Base-by-base conservation (phyloP, 192 early-diverging fungal genomes). In the Chytriomyces sp. region DNA sequence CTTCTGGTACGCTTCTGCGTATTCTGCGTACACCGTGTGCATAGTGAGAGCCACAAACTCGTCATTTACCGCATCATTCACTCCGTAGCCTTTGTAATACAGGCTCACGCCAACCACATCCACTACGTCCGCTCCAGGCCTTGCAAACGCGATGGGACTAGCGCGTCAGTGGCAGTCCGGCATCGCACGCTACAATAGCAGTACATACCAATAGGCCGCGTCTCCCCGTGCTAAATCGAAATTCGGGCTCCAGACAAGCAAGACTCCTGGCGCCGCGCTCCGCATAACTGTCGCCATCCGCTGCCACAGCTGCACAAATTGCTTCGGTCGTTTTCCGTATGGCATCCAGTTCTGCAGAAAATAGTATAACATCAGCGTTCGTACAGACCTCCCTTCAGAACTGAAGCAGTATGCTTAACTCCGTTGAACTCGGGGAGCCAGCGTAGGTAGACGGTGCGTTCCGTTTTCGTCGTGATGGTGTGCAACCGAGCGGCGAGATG, bases 271-370 rank as follows among this genome's bases (percentile, higher is more conserved):
- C 2, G 44, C 44, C 14, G 22, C 44, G 1, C 17, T 22, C 22
- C 44, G 14, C 44, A 49, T 49, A 22, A 49, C 22, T 49, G 17
- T 14, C 14, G 22, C 14, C 44, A 49, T 49, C 17, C 44, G 44
- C 14, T n/a, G 14, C 44, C 44, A 49, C 2, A 49, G 44, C 2
- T 22, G 44, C 14, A 49, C 44, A 22, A n/a, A 49, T 22, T 49
- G 44, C 44, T 49, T 22, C 44, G 44, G 44, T 3, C 22, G 14
- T 49, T 49, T 49, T 14, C 44, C 44, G 3, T n/a, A 72, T 3
- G 32, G 34, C 57, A 72, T 63, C 70, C 70, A 72, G 22, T 49
- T 41, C 8, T 19, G 26, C 8, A 57, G 8, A n/a, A n/a, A 12
- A 57, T 19, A 57, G 26, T 19, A 57, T 19, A 57, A 57, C 8